A percentile compares a stretch with the other conserved stretches of the same genome.
Conservation (phyloP, 441 rosid genomes). For the Jatropha multifida region DNA sequence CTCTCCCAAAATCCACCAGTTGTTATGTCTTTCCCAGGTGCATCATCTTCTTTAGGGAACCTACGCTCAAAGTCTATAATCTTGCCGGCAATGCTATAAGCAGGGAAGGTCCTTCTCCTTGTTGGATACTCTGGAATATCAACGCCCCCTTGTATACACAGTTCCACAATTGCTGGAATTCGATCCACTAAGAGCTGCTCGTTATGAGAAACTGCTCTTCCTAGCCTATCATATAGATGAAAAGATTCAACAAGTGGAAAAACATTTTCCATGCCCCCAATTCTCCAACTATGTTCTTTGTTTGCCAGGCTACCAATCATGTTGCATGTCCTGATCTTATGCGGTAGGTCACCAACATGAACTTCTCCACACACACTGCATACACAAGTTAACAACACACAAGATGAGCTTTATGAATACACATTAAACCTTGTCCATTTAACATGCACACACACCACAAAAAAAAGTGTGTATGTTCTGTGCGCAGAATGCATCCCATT, state of each 20-base stretch:
- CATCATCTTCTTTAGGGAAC: constrained; percentile 45
- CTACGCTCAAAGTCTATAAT: constrained; percentile 48
- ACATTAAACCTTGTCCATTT: not conserved
- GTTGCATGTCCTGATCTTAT: constrained; percentile 45
- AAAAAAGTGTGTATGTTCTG: too few relatives aligned
- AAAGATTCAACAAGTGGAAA: constrained; percentile 48
- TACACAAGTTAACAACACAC: constrained; percentile 5
- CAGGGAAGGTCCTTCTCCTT: constrained; percentile 46
- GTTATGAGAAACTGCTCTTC: constrained; percentile 51
- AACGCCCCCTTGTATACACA: constrained; percentile 52
- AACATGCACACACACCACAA: not conserved
- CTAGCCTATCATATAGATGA: constrained; percentile 51
- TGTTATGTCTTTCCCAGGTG: constrained; percentile 35
- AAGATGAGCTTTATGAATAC: not conserved
- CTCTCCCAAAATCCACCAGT: constrained; percentile 47
- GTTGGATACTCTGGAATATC: constrained; percentile 46
- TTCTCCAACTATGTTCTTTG: constrained; percentile 49
- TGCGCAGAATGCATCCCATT: not conserved
- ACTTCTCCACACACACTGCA: constrained; percentile 52
- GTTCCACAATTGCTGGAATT: constrained; percentile 49
- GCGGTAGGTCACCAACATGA: constrained; percentile 48
- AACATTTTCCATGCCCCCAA: constrained; percentile 35
- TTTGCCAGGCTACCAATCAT: constrained; percentile 35
- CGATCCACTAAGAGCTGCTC: constrained; percentile 43
- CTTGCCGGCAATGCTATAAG: constrained; percentile 40